Conservation (phyloP, 805 yeast species). For the Sugiyamaella marilandica region DNA sequence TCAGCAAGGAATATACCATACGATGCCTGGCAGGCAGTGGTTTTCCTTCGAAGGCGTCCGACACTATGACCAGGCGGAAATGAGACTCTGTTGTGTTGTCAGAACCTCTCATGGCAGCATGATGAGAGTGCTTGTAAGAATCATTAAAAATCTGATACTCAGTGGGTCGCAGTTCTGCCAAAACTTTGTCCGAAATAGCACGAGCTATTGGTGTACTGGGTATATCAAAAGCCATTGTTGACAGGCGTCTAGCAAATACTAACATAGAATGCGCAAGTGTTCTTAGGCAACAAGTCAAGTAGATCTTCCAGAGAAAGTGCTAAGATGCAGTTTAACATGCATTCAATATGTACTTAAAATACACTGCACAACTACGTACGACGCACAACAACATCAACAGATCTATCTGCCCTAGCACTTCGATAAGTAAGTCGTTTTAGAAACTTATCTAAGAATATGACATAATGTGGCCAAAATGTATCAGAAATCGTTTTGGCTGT, state of each 20-base stretch:
- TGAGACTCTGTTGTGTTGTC: slow-evolving; percentile 73
- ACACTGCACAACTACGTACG: too few species aligned
- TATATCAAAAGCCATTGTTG: slow-evolving; percentile 6
- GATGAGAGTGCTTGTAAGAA: slow-evolving; percentile 84
- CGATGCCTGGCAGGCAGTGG: slow-evolving; percentile 73
- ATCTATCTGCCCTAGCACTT: too few species aligned
- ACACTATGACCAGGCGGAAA: slow-evolving; percentile 67
- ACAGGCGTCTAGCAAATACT: background rate
- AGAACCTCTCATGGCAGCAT: slow-evolving; percentile 74
- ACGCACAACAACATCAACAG: too few species aligned
- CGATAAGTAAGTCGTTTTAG: too few species aligned
- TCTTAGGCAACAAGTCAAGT: background rate
- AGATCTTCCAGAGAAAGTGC: too few species aligned
- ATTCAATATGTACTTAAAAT: too few species aligned
- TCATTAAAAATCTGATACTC: slow-evolving; percentile 61
- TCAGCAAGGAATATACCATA: slow-evolving; percentile 59
- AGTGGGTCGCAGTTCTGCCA: slow-evolving; percentile 41
- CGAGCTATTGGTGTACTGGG: slow-evolving; percentile 21
- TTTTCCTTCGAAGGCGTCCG: slow-evolving; percentile 62
- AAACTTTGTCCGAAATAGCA: slow-evolving; percentile 43
- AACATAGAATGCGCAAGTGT: too few species aligned
- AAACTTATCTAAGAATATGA: too few species aligned
- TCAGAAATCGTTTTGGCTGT: too few species aligned
- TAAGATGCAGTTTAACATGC: too few species aligned
- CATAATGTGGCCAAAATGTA: too few species aligned